phyloP scores from a whole-genome alignment of 495 filamentous ascomycete genomes.

The Podospora anserina region DNA sequence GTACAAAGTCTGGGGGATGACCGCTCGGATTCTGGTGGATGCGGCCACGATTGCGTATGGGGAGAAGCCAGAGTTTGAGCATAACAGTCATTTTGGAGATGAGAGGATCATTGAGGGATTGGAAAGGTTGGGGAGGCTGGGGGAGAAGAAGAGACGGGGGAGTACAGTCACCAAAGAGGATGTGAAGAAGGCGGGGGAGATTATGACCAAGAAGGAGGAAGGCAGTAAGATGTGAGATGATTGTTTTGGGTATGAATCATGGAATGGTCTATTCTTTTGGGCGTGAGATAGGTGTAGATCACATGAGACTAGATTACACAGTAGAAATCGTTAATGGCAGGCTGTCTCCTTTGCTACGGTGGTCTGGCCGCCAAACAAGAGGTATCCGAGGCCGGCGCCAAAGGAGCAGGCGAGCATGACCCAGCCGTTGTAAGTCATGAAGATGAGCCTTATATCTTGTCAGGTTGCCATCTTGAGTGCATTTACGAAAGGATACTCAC shows the following conservation, averaged over 20 bases:
- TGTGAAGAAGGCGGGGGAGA: conserved; percentile 48
- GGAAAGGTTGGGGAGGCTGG: conserved; percentile 58
- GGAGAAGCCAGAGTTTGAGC: conserved; percentile 76
- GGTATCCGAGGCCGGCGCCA: conserved; percentile 84
- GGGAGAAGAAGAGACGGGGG: conserved; percentile 50
- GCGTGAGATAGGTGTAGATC: conserved; percentile 1
- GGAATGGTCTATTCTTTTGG: not conserved
- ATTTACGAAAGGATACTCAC: conserved; percentile 55
- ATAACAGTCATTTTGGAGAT: conserved; percentile 76
- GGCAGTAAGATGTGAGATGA: conserved; percentile 21
- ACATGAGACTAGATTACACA: not conserved
- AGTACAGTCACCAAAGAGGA: conserved; percentile 58
- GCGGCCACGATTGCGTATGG: conserved; percentile 78
- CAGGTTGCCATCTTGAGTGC: not conserved
- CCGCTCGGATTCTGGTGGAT: conserved; percentile 82
- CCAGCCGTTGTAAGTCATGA: conserved; percentile 99
- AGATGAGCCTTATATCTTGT: conserved; percentile 73
- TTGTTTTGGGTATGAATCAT: not conserved
- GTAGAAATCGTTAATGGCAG: conserved; percentile 62
- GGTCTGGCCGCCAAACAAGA: conserved; percentile 70
- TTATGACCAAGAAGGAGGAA: conserved; percentile 33
- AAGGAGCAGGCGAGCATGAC: conserved; percentile 90
- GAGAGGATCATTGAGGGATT: conserved; percentile 68
- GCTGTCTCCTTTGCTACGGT: conserved; percentile 77
- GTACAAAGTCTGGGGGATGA: conserved; percentile 90